These are phyloP conservation scores for Populus pruinosa DNA, from an alignment of 345 rosid species.

Conservation along the genomic window DNA sequence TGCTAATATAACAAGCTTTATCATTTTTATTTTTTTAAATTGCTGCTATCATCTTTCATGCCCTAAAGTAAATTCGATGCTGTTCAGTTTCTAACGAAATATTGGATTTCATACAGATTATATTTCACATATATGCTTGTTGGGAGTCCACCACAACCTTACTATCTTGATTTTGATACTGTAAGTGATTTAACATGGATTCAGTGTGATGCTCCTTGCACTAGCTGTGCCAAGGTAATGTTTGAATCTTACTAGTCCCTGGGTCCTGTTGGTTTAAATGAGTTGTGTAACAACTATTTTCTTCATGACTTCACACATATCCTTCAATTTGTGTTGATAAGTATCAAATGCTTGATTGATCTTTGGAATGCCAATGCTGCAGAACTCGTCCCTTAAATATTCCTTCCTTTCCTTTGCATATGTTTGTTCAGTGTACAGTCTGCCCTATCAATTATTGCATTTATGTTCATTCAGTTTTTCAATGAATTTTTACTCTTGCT, in stretches of 20 bases:
- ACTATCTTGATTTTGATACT: conserved; percentile 84
- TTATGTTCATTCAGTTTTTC: no score
- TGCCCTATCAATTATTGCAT: no score
- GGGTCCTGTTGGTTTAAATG: neutral
- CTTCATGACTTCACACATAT: neutral
- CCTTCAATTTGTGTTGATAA: no score
- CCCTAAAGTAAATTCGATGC: neutral
- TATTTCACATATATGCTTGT: conserved; percentile 69
- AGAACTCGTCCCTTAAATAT: no score
- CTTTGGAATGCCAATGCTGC: no score
- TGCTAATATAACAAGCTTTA: neutral
- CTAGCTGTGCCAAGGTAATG: conserved; percentile 84
- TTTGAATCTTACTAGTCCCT: neutral
- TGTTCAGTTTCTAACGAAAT: neutral
- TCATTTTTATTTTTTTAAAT: no score
- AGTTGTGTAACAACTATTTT: neutral
- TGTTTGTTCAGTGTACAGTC: no score
- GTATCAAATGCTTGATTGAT: no score
- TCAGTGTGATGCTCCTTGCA: conserved; percentile 94
- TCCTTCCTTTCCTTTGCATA: no score
- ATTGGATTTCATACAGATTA: conserved; percentile 38
- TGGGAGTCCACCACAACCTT: conserved; percentile 63
- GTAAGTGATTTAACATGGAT: conserved; percentile 97
- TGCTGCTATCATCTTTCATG: neutral
- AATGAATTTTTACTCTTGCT: no score